Conservation (phyloP, 1,139 yeast species). For the Saccharomycopsis hybrid region DNA sequence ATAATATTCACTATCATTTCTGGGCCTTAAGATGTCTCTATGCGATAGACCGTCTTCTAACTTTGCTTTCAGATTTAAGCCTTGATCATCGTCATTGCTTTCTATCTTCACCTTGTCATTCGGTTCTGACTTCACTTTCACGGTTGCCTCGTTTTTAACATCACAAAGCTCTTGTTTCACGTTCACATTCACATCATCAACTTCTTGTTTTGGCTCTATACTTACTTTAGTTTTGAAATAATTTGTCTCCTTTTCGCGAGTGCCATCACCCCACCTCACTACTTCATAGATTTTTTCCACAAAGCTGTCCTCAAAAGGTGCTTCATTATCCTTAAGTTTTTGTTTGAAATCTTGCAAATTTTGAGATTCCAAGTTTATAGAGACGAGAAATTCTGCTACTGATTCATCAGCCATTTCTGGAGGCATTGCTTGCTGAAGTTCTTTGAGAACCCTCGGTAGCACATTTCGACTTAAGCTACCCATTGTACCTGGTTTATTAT, state of each 20-base stretch:
- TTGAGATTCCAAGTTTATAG: constrained; percentile 37
- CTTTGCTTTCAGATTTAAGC: not conserved
- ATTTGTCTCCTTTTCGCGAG: not conserved
- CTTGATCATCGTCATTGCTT: not conserved
- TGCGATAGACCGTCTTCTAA: not conserved
- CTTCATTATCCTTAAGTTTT: constrained; percentile 52
- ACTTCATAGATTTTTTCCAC: constrained; percentile 31
- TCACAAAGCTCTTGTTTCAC: not conserved
- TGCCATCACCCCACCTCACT: not conserved
- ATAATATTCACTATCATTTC: constrained; percentile 11
- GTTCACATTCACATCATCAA: too few species aligned
- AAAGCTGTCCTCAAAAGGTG: constrained; percentile 47
- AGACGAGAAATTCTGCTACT: constrained; percentile 51
- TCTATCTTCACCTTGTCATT: not conserved
- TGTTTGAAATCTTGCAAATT: constrained; percentile 34
- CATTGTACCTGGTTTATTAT: too few species aligned
- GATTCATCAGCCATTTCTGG: constrained; percentile 33
- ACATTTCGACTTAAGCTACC: too few species aligned
- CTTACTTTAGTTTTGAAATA: constrained; percentile 15
- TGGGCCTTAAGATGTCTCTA: not conserved
- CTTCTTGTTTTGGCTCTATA: not conserved
- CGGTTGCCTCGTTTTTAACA: constrained; percentile 10
- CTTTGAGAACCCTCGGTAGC: constrained; percentile 3
- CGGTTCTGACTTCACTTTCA: not conserved
- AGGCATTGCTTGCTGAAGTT: constrained; percentile 9